Percentiles rank a stretch among this genome's conserved stretches.
Conservation (phyloP, 805 yeast genomes). For the Nakazawaea populi region DNA sequence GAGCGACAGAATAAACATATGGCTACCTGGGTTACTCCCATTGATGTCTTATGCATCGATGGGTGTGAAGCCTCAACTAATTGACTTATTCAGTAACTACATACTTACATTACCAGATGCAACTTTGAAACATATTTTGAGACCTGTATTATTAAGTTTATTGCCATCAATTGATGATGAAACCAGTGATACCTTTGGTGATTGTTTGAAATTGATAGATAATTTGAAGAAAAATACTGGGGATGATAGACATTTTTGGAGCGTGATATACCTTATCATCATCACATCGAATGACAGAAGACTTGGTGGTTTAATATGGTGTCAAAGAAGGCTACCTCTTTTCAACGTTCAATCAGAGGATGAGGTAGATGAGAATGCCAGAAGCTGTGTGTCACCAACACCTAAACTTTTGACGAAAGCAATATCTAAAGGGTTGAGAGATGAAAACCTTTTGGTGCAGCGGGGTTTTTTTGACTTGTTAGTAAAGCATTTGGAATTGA, state of each 20-base stretch:
- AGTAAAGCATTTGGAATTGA: conserved; percentile 58
- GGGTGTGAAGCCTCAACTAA: conserved; percentile 74
- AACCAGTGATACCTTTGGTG: conserved; percentile 71
- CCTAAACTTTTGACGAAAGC: conserved; percentile 76
- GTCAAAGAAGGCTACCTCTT: conserved; percentile 62
- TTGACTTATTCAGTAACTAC: conserved; percentile 53
- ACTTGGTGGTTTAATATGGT: conserved; percentile 79
- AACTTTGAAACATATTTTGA: conserved; percentile 48
- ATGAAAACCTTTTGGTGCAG: conserved; percentile 67
- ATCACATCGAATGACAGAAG: conserved; percentile 76
- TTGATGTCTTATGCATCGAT: conserved; percentile 84
- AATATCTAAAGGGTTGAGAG: conserved; percentile 59
- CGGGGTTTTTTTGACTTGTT: conserved; percentile 86
- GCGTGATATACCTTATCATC: conserved; percentile 65
- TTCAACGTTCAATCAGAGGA: conserved; percentile 26
- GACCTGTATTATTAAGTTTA: conserved; percentile 67
- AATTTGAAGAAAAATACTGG: conserved; percentile 47
- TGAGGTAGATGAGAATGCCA: conserved; percentile 35
- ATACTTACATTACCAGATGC: conserved; percentile 46
- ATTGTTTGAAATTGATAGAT: conserved; percentile 56
- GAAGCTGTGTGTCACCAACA: conserved; percentile 63
- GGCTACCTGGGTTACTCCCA: conserved; percentile 95
- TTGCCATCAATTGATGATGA: conserved; percentile 92
- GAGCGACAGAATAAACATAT: conserved; percentile 52
- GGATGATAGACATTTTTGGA: conserved; percentile 84